Percentiles rank a stretch among this genome's conserved stretches.
These are phyloP conservation scores for Baorangia bicolor DNA, from an alignment of 768 basidiomycete species.

Conservation along the genomic window DNA sequence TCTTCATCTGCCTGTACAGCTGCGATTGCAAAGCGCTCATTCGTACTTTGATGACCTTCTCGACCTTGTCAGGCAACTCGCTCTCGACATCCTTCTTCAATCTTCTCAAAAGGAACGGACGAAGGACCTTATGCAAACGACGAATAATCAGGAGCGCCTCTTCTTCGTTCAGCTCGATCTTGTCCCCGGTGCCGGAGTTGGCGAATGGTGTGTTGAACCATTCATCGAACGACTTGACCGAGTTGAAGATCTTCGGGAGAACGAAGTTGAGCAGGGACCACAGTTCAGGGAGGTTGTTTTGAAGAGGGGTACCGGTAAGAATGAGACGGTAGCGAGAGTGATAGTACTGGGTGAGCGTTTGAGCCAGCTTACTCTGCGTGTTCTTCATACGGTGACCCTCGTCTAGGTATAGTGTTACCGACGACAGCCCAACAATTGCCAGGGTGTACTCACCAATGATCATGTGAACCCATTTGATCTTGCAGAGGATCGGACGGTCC, in stretches of 20 bases:
- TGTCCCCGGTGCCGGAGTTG: conserved; percentile 95
- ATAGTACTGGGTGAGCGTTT: conserved; percentile 90
- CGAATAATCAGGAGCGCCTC: conserved; percentile 96
- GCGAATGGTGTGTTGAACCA: conserved; percentile 99
- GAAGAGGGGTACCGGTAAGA: conserved; percentile 92
- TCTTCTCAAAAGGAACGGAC: conserved; percentile 89
- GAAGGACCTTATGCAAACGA: conserved; percentile 91
- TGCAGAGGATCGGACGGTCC: conserved; percentile 85
- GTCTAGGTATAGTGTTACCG: conserved; percentile 43
- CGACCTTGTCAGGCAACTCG: conserved; percentile 94
- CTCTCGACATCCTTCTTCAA: conserved; percentile 97
- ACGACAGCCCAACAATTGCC: neutral
- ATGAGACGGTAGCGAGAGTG: conserved; percentile 92
- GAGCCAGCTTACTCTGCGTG: conserved; percentile 82
- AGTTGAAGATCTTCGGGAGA: conserved; percentile 95
- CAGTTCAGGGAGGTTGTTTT: conserved; percentile 95
- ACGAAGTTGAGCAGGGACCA: conserved; percentile 97
- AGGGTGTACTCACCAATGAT: conserved; percentile 68
- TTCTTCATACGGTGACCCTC: conserved; percentile 99
- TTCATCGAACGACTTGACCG: conserved; percentile 98
- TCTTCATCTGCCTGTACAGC: conserved; percentile 97
- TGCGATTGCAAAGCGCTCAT: conserved; percentile 92
- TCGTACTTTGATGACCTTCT: conserved; percentile 95
- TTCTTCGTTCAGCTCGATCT: conserved; percentile 99
- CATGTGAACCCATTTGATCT: conserved; percentile 96